Base-by-base conservation (phyloP, 2,329 filamentous ascomycete species). In the Fusarium kyushuense region DNA sequence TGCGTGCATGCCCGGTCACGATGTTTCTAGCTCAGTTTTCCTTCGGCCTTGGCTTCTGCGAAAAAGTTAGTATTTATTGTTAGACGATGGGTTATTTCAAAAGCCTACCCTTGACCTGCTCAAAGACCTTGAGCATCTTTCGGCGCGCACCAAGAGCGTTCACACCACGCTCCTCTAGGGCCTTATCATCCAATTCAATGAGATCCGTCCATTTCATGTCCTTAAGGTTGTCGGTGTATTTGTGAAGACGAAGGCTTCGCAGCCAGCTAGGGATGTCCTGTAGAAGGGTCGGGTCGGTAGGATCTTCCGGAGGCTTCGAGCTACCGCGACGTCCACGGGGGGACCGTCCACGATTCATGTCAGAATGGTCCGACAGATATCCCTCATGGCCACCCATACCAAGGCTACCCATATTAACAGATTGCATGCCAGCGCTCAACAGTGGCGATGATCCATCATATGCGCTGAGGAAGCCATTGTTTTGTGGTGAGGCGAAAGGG, bases 51-150 rank as follows among this genome's bases (percentile, higher is more conserved):
- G 71, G 91, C 91, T 76, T 93, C 91, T 89, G 73, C 59, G 27
- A 12, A 3, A 17, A 45, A 13, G 59, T 77, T 41, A 78, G 73
- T 48, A 45, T 19, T 35, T 47, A 19, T 25, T 53, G 23, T 41
- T 17, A n/a, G 19, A 13, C 19, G 21, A 21, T 5, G 21, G 5
- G 38, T 14, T 19, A 13, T n/a, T 16, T 9, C 36, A 17, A 40
- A 19, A 41, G 73, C 81, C 68, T 81, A 89, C 88, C 92, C 81
- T 89, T 93, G 75, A 98, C 95, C 83, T 97, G 94, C 75, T 98
- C 96, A 80, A 98, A 98, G 58, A 98, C 96, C 88, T 99, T 99
- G 64, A 99, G 84, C 93, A 99, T 96, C 87, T 99, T 99, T 78
- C 95, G 92, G 72, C 96, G 87, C 19, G 96, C 96, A 73, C 96